phyloP scores from a whole-genome alignment of 2,329 filamentous ascomycete species.

The Rutstroemia sp. region DNA sequence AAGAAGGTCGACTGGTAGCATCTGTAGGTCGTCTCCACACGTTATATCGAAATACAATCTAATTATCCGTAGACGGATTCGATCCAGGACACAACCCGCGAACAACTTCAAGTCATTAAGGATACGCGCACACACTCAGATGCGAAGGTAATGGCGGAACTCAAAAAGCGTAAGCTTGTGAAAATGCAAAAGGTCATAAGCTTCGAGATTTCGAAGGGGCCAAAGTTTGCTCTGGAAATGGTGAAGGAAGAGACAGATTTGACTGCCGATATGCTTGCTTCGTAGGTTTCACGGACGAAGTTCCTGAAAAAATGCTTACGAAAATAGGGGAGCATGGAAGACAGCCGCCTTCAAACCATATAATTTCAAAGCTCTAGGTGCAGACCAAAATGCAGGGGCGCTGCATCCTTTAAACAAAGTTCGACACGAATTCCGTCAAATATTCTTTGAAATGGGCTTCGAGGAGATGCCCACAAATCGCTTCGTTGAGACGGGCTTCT shows the following conservation, averaged over 20 bases:
- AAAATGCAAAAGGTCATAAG: conserved; percentile 74
- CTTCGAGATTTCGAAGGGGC: conserved; percentile 78
- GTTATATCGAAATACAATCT: conserved; percentile 4
- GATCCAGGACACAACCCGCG: conserved; percentile 72
- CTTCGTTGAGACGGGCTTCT: conserved; percentile 95
- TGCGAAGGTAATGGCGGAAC: conserved; percentile 67
- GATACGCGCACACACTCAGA: conserved; percentile 63
- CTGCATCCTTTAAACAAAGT: conserved; percentile 82
- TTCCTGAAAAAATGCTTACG: conserved; percentile 15
- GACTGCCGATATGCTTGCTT: conserved; percentile 84
- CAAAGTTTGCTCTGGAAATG: conserved; percentile 83
- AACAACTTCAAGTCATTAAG: conserved; percentile 68
- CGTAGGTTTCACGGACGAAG: conserved; percentile 27
- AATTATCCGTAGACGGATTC: conserved; percentile 47
- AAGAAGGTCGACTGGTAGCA: conserved; percentile 48
- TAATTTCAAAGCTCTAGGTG: conserved; percentile 62
- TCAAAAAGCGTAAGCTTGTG: conserved; percentile 89
- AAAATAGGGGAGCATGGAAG: conserved; percentile 72
- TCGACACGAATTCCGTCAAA: conserved; percentile 88
- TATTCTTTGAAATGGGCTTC: conserved; percentile 99
- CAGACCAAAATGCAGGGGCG: conserved; percentile 53
- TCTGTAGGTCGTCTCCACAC: conserved; percentile 34
- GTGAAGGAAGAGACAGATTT: conserved; percentile 91
- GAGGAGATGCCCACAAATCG: conserved; percentile 94
- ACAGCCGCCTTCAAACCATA: conserved; percentile 80